Conservation (phyloP, 352 stramenopile species). For the Phytopythium oedochilum region DNA sequence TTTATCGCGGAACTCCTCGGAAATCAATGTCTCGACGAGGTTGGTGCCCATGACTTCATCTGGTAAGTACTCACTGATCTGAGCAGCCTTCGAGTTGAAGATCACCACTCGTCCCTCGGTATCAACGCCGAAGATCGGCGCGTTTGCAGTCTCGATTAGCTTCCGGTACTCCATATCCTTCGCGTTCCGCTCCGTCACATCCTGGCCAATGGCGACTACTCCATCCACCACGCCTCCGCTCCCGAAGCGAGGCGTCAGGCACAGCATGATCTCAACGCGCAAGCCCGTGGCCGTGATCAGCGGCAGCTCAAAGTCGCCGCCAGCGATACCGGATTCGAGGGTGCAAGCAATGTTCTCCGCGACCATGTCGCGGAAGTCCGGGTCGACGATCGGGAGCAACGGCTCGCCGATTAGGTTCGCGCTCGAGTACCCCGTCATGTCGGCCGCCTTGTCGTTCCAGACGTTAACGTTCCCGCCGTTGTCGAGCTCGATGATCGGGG, state of each 20-base stretch:
- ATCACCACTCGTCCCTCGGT: conserved; percentile 44
- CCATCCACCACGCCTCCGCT: conserved; percentile 31
- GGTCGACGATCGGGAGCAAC: conserved; percentile 44
- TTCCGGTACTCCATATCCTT: conserved; percentile 73
- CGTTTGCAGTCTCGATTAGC: conserved; percentile 89
- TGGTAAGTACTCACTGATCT: conserved; percentile 66
- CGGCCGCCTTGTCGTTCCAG: conserved; percentile 59
- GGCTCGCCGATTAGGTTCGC: conserved; percentile 46
- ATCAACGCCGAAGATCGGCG: conserved; percentile 84
- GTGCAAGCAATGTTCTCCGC: conserved; percentile 46
- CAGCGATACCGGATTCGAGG: conserved; percentile 30
- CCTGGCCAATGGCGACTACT: conserved; percentile 58
- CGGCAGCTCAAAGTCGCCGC: conserved; percentile 47
- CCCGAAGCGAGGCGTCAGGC: conserved; percentile 50
- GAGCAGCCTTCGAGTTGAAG: conserved; percentile 75
- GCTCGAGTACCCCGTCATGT: conserved; percentile 47
- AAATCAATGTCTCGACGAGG: conserved; percentile 71
- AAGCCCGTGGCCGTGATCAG: conserved; percentile 41
- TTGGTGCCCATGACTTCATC: conserved; percentile 58
- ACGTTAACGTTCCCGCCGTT: conserved; percentile 63
- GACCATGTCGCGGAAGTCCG: conserved; percentile 40
- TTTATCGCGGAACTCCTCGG: conserved; percentile 24
- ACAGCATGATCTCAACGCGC: conserved; percentile 51
- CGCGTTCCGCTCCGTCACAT: conserved; percentile 60
- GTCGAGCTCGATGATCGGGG: conserved; percentile 76